Base-by-base conservation (phyloP, 2,329 filamentous ascomycete genomes). In the Colletotrichum tropicale region DNA sequence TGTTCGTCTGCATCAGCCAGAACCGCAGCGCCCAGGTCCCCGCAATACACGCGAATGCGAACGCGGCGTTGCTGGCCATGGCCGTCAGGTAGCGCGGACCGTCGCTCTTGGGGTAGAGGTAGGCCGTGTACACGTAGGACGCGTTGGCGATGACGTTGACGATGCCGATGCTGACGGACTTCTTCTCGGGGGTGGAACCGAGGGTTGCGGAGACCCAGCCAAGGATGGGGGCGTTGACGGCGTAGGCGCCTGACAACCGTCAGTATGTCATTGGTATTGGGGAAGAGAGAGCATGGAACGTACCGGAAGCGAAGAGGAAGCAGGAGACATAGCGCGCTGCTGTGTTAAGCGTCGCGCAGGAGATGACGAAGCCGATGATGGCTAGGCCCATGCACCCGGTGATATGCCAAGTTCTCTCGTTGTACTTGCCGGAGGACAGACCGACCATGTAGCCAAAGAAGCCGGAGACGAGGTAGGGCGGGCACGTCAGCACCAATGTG, bases 401-500 rank as follows among this genome's bases (percentile, higher is more conserved):
- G 75, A 87, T 84, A 66, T 86, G 84, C 82, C 82, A 85, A 3
- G 84, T 85, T 24, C 86, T 79, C 67, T 88, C 86, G 38, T 87
- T 85, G 77, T 85, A 83, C 9, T 81, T 81, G 3, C 86, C 87
- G 0, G 87, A 88, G 2, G 83, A 87, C 78, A 85, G 84, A 2
- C 84, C 87, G 6, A 85, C 83, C 3, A 84, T 72, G 55, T 88
- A 85, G 7, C 86, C 86, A 15, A 85, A 84, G 28, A 84, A 83
- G 5, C 84, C 86, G 0, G 88, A 87, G 16, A 87, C 79, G 2
- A 88, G 80, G 77, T 88, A 89, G 0, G 88, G 88, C 0, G 88
- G 88, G 70, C 83, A 84, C 0, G 87, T 89, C 7, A 89, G 83
- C 9, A 89, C 82, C 12, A 89, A 79, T 9, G 82, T 87, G 70